A percentile compares a stretch with the other conserved stretches of the same genome.
phyloP scores from a whole-genome alignment of 2,329 filamentous ascomycete genomes.

The Endocalyx cinctus region DNA sequence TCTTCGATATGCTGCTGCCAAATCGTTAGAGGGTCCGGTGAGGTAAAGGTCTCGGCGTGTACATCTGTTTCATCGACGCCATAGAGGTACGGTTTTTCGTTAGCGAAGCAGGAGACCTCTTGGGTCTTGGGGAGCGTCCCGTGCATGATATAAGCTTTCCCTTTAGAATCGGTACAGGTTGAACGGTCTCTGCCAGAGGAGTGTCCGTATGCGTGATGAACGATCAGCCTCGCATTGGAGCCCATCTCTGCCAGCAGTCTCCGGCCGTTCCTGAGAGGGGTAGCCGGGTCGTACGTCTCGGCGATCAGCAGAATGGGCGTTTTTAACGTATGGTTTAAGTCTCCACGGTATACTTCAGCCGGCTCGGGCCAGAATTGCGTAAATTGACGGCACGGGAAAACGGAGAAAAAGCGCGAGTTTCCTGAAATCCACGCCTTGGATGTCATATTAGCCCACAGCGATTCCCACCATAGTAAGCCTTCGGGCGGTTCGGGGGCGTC shows the following conservation, averaged over 20 bases:
- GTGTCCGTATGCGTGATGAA: constrained; percentile 47
- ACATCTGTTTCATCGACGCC: constrained; percentile 18
- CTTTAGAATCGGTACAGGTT: constrained; percentile 39
- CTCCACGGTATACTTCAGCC: constrained; percentile 43
- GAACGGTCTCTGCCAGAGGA: constrained; percentile 41
- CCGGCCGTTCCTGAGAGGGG: constrained; percentile 43
- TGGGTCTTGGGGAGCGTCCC: constrained; percentile 34
- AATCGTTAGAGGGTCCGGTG: constrained; percentile 13
- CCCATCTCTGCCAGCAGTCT: constrained; percentile 42
- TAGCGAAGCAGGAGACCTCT: constrained; percentile 42
- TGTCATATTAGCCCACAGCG: constrained; percentile 45
- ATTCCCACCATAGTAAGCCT: constrained; percentile 40
- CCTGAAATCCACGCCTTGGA: constrained; percentile 40
- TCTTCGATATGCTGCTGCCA: constrained; percentile 22
- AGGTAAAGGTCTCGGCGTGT: not conserved
- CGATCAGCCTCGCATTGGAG: constrained; percentile 41
- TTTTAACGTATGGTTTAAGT: constrained; percentile 38
- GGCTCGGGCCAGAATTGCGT: constrained; percentile 39
- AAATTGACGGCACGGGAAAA: constrained; percentile 44
- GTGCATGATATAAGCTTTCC: constrained; percentile 35
- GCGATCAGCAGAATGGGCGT: constrained; percentile 43
- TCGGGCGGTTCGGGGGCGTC: constrained; percentile 35
- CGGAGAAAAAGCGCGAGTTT: constrained; percentile 39
- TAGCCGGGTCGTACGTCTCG: constrained; percentile 46
- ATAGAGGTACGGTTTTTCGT: constrained; percentile 45